phyloP scores from a whole-genome alignment of 495 filamentous ascomycete genomes.

The Friedmanniomyces simplex region DNA sequence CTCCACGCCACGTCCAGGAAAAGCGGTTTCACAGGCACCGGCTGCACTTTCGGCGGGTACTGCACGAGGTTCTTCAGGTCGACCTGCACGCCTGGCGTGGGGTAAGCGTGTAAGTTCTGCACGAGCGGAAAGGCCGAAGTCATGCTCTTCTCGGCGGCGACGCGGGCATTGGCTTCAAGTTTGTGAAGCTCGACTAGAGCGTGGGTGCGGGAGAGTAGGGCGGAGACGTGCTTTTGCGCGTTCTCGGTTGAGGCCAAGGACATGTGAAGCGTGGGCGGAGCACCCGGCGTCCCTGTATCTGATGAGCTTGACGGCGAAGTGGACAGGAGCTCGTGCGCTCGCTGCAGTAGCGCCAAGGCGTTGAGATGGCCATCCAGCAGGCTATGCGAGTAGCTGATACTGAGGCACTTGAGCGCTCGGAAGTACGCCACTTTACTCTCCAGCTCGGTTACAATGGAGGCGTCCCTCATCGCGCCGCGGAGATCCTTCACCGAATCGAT shows the following conservation, averaged over 20 bases:
- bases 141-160: constrained; percentile 23
- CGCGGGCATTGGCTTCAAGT: constrained; percentile 34
- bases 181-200: constrained; percentile 73
- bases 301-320: neutral
- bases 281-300: neutral
- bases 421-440: constrained; percentile 75
- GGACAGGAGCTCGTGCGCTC: constrained; percentile 49
- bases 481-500: constrained; percentile 83
- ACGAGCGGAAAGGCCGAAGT: constrained; percentile 44
- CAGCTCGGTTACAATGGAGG: constrained; percentile 61
- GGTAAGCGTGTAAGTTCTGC: constrained; percentile 64
- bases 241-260: constrained; percentile 42
- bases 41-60: constrained; percentile 72
- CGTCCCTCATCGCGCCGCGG: constrained; percentile 82
- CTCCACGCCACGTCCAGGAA: constrained; percentile 98
- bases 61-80: constrained; percentile 71
- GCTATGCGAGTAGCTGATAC: constrained; percentile 75
- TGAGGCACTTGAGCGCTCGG: constrained; percentile 74
- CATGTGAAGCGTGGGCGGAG: constrained; percentile 51
- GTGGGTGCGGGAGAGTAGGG: constrained; percentile 62
- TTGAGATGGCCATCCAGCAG: constrained; percentile 62
- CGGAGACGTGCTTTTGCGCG: constrained; percentile 50
- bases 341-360: constrained; percentile 71
- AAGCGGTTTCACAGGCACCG: constrained; percentile 86
- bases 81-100: constrained; percentile 42